Evolutionary conservation across 768 basidiomycete genomes (phyloP), one percentile per base, ranked within the genome.

Genomic region (Lanmaoa rubissima): DNA sequence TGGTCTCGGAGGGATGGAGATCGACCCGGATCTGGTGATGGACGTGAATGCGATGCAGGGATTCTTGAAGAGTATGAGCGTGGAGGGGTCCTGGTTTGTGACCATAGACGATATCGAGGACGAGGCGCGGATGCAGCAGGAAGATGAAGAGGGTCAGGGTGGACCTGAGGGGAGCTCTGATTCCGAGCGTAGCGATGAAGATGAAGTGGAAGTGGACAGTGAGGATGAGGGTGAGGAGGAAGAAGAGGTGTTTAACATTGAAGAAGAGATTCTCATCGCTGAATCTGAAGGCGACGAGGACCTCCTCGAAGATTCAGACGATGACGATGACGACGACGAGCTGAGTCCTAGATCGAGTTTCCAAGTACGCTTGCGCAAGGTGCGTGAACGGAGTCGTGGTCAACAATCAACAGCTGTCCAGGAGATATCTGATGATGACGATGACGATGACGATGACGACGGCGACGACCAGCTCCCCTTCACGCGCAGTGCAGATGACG

Each of bases 71-170:
- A 78, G 85, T 6, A 78, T 82, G 76, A 70, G 80, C 55, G 76
- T 60, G 9, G 68, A 76, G 21, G 83, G 81, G 7, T 78, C 77
- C 5, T 61, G 57, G 44, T 77, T 79, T 58, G 70, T 80, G 45
- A 86, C 85, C n/a, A 83, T 85, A 72, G 87, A 85, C 63, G 89
- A 92, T 70, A 63, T 90, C 21, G 79, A 74, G 45, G 86, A 87
- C 67, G 78, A 73, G 51, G 76, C 75, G 54, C 70, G 68, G 60
- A 80, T 86, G 66, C 66, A 60, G 50, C 55, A 39, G 40, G 84
- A 86, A 61, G 84, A 85, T 54, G 80, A 77, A 28, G 74, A 76
- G 1, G 73, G 55, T n/a, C 54, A 53, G 0, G 65, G 65, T 9
- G 71, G 65, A 16, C 64, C 65, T 2, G 61, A 55, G 2, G 65